Conservation (phyloP, 179 eudicot species). For the Sideroxylon spinosum region DNA sequence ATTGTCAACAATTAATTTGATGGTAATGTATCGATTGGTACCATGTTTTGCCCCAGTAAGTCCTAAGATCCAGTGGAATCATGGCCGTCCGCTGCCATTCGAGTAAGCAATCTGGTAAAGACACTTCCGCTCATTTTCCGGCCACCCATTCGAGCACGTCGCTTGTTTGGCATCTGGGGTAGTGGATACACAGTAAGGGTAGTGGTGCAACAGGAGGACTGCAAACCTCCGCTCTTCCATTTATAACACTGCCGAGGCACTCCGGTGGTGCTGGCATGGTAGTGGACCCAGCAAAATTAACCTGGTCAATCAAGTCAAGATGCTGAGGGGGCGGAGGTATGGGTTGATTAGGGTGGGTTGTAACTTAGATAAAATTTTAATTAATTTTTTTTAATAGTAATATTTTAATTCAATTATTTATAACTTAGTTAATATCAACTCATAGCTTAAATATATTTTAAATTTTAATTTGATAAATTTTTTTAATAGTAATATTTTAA, state of each 20-base stretch:
- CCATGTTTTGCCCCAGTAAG: constrained; percentile 95
- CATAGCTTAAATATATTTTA: no score
- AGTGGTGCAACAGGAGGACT: constrained; percentile 88
- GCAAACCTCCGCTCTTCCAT: constrained; percentile 95
- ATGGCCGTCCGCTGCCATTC: constrained; percentile 61
- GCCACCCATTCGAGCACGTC: constrained; percentile 67
- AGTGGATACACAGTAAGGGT: constrained; percentile 66
- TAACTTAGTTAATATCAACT: no score
- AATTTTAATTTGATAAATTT: no score
- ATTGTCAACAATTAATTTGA: constrained; percentile 32
- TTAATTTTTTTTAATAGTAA: no score
- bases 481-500: no score
- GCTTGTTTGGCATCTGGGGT: constrained; percentile 67
- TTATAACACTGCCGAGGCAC: constrained; percentile 68
- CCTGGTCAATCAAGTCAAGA: constrained; percentile 38
- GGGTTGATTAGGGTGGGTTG: no score
- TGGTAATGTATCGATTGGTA: constrained; percentile 81
- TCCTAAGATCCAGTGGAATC: constrained; percentile 78
- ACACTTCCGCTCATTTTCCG: constrained; percentile 84
- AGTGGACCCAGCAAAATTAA: constrained; percentile 49
- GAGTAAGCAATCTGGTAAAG: constrained; percentile 68
- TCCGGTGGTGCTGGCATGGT: constrained; percentile 82
- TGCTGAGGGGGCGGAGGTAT: constrained; percentile 35
- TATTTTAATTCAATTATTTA: no score
- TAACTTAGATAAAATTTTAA: no score